Percentiles rank a stretch among this genome's conserved stretches.
These are phyloP conservation scores for Yarrowia sp. DNA, from an alignment of 805 yeast genomes.

Conservation along the genomic window DNA sequence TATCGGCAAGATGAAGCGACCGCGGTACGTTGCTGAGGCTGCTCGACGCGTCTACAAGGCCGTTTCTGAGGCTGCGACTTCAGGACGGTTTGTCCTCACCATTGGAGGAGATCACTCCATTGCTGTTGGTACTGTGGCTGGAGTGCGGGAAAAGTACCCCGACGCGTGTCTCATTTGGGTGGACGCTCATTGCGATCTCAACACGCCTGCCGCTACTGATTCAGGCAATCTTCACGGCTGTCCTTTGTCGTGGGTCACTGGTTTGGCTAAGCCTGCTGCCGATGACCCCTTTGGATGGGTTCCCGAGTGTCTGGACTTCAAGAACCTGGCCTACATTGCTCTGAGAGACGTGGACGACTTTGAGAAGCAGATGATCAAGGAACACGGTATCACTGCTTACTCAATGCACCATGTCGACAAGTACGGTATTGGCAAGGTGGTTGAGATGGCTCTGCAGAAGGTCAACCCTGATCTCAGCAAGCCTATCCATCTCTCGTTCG, in stretches of 20 bases:
- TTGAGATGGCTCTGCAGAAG: conserved; percentile 82
- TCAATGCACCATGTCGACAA: conserved; percentile 96
- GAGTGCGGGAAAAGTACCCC: conserved; percentile 73
- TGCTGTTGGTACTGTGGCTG: conserved; percentile 89
- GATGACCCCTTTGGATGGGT: conserved; percentile 76
- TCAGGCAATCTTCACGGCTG: conserved; percentile 96
- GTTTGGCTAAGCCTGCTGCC: conserved; percentile 52
- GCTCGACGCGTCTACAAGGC: conserved; percentile 61
- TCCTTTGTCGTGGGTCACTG: conserved; percentile 88
- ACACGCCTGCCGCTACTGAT: conserved; percentile 77
- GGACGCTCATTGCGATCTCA: conserved; percentile 97
- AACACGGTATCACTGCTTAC: conserved; percentile 74
- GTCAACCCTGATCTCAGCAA: conserved; percentile 67
- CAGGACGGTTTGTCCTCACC: conserved; percentile 67
- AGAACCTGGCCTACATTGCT: conserved; percentile 86
- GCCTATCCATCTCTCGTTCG: conserved; percentile 90
- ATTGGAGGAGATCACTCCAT: conserved; percentile 97
- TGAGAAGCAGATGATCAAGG: conserved; percentile 71
- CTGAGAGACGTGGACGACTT: conserved; percentile 88
- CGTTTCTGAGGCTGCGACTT: conserved; percentile 52
- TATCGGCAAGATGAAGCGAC: conserved; percentile 60
- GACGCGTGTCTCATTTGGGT: conserved; percentile 92
- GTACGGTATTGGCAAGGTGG: conserved; percentile 86
- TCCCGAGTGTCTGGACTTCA: conserved; percentile 60
- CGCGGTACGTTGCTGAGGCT: conserved; percentile 73